Evolutionary conservation across 1,284 basidiomycete species (phyloP), one percentile per base, ranked within the genome.

Genomic region (Ceraceosorus bombacis): DNA sequence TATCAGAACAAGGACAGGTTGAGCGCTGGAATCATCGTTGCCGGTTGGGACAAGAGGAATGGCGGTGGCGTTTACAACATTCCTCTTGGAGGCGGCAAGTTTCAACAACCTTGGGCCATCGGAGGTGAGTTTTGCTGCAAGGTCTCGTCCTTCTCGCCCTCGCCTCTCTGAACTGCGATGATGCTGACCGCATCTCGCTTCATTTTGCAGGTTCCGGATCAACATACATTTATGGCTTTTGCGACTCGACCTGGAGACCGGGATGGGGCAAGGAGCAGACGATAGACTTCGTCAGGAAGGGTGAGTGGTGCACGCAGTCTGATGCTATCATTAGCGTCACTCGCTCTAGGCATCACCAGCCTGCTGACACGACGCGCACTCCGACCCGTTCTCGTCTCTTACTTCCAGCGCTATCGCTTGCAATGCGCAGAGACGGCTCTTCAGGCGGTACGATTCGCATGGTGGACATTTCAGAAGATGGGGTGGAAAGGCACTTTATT

Each of bases 181-280:
- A 10, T 46, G 43, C 15, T 41, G 41, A 10, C 38, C 10, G 8
- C 41, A 12, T 49, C 53, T 54, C 13, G 41, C 38, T 9, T 54
- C 36, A 4, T 10, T 15, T 15, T 51, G n/a, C 63, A 90, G 89
- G 90, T 41, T 95, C 91, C 58, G 95, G 95, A 12, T 96, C 92
- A 49, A 90, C 92, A 9, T 99, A 97, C 78, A 92, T 98, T 15
- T 98, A 98, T 76, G 95, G 94, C 53, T 98, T 95, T 81, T 98
- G 95, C 77, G 95, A 99, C 78, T 90, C 95, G 39, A 97, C 91
- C n/a, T 99, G 89, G 80, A 81, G 85, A 77, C 90, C 94, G 43
- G 90, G 88, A n/a, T 94, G 90, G 93, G 85, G 84, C 4, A 84
- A 85, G 69, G 89, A 92, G 50, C 84, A 97, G 80, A 97, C 93